phyloP scores from a whole-genome alignment of 1,139 yeast genomes.

The Pichia sp. region DNA sequence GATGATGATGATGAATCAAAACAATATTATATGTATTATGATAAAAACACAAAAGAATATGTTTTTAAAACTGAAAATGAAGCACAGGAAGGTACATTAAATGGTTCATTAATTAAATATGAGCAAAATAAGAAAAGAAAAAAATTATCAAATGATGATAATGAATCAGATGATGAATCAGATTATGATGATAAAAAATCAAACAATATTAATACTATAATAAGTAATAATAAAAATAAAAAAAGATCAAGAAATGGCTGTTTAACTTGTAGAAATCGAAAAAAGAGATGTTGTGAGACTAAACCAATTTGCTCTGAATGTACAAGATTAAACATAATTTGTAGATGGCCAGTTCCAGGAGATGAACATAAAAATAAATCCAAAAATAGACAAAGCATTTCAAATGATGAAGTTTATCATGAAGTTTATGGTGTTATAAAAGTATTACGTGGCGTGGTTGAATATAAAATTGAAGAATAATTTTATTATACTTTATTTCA shows the following conservation, averaged over 20 bases:
- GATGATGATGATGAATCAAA: not conserved
- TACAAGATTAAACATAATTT: constrained; percentile 44
- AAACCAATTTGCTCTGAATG: constrained; percentile 61
- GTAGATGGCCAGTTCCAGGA: constrained; percentile 51
- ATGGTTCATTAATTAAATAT: constrained; percentile 1
- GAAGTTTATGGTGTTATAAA: constrained; percentile 54
- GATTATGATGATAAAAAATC: not conserved
- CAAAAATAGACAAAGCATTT: constrained; percentile 20
- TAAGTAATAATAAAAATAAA: constrained; percentile 6
- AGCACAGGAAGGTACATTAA: constrained; percentile 3
- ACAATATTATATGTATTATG: constrained; percentile 1
- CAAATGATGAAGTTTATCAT: constrained; percentile 32
- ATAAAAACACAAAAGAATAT: constrained; percentile 3
- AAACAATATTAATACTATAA: not conserved
- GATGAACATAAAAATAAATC: constrained; percentile 38
- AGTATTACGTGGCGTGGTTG: constrained; percentile 57
- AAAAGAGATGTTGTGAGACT: constrained; percentile 66
- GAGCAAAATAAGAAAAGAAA: not conserved
- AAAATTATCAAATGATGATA: not conserved
- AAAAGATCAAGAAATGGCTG: constrained; percentile 55
- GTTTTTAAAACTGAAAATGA: constrained; percentile 1
- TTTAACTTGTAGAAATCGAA: constrained; percentile 62
- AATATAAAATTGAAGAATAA: constrained; percentile 28
- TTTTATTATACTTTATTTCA: too few relatives aligned
- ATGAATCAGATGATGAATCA: constrained; percentile 1